A percentile compares a stretch with the other conserved stretches of the same genome.
These are phyloP conservation scores for Sporisorium scitamineum DNA, from an alignment of 1,284 basidiomycete genomes.

Conservation along the genomic window DNA sequence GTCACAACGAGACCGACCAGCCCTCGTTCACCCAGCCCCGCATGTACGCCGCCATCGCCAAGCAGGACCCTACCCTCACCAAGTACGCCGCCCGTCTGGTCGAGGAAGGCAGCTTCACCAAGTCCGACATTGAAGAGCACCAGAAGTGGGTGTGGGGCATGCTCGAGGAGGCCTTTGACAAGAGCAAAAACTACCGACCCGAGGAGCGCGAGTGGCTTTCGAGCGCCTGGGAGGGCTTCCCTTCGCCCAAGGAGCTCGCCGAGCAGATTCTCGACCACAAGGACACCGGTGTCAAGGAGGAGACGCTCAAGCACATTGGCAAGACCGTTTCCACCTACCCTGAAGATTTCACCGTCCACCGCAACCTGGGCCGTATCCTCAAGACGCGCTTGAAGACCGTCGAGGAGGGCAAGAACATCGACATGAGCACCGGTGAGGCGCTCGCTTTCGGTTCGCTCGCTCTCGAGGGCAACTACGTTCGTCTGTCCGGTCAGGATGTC, in stretches of 20 bases:
- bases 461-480: constrained; percentile 92
- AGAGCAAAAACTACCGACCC: constrained; percentile 92
- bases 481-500: constrained; percentile 97
- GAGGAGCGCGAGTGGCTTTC: constrained; percentile 87
- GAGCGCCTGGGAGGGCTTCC: constrained; percentile 98
- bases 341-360: constrained; percentile 84
- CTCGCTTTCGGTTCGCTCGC: constrained; percentile 94
- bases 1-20: constrained; percentile 99
- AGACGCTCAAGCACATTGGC: constrained; percentile 86
- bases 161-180: constrained; percentile 91
- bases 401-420: constrained; percentile 89
- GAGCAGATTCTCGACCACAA: constrained; percentile 91
- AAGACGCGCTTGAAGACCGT: constrained; percentile 86
- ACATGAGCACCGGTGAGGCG: constrained; percentile 99
- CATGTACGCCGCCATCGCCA: constrained; percentile 98
- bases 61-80: constrained; percentile 90
- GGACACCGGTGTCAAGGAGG: constrained; percentile 83
- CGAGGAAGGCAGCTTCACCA: constrained; percentile 91
- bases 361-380: constrained; percentile 94
- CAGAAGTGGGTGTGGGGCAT: constrained; percentile 99
- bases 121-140: constrained; percentile 97
- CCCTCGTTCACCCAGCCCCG: constrained; percentile 98
- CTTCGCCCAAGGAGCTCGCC: constrained; percentile 92
- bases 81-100: constrained; percentile 92
- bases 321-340: constrained; percentile 87